Evolutionary conservation across 2,329 filamentous ascomycete genomes (phyloP).

Genomic region (Cladosporium austrohemisphaericum): DNA sequence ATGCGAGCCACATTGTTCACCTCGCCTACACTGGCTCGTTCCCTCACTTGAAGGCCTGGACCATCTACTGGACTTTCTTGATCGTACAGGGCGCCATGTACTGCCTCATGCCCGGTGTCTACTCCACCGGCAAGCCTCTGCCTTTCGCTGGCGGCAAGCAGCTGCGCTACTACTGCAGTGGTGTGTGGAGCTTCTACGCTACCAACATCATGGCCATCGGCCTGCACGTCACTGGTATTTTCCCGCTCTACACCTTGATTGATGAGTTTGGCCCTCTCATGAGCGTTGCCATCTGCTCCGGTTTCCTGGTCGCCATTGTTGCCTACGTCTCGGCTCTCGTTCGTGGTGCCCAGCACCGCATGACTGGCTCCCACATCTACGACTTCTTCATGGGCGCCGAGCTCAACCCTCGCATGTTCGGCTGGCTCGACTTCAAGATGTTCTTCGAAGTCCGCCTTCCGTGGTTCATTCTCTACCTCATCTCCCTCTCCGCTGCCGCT

Average conservation of each 20-base stretch:
- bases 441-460: conserved; percentile 91
- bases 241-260: conserved; percentile 85
- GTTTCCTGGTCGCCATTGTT: conserved; percentile 75
- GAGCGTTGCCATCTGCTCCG: conserved; percentile 87
- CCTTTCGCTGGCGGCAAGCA: conserved; percentile 78
- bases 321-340: conserved; percentile 81
- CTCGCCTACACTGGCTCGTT: conserved; percentile 81
- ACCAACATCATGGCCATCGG: conserved; percentile 68
- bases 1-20: conserved; percentile 64
- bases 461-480: conserved; percentile 84
- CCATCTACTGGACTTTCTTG: conserved; percentile 93
- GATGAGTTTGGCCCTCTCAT: conserved; percentile 94
- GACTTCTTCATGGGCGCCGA: conserved; percentile 92
- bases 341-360: conserved; percentile 82
- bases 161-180: conserved; percentile 92
- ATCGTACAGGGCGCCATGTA: conserved; percentile 81
- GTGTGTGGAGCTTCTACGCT: conserved; percentile 78
- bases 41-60: conserved; percentile 77
- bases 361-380: conserved; percentile 78
- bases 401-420: conserved; percentile 73
- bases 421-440: conserved; percentile 87
- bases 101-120: conserved; percentile 80
- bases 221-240: conserved; percentile 78
- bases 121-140: conserved; percentile 82
- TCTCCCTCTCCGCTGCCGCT: conserved; percentile 70